These are phyloP conservation scores for Staphylotrichum longicolle DNA, from an alignment of 495 filamentous ascomycete species.

Conservation along the genomic window DNA sequence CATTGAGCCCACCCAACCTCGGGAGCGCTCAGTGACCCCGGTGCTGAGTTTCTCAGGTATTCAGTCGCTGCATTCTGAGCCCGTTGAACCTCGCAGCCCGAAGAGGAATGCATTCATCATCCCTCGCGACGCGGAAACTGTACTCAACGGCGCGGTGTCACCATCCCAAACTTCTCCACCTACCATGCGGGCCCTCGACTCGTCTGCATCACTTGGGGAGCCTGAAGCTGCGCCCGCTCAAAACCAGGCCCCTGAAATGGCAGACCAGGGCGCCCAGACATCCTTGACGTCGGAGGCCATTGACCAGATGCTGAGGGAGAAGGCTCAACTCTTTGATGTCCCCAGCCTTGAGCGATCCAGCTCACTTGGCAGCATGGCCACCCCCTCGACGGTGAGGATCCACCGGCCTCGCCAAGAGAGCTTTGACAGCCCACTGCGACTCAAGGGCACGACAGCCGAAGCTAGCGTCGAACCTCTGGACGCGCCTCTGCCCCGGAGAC, in stretches of 20 bases:
- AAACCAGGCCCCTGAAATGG: constrained; percentile 42
- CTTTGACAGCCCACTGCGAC: constrained; percentile 37
- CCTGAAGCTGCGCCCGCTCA: constrained; percentile 33
- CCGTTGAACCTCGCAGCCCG: constrained; percentile 47
- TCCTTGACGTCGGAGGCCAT: constrained; percentile 69
- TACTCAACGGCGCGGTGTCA: constrained; percentile 15
- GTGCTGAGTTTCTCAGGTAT: constrained; percentile 50
- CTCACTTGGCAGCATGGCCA: constrained; percentile 31
- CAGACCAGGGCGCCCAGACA: constrained; percentile 72
- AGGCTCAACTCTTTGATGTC: constrained; percentile 33
- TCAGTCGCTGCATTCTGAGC: constrained; percentile 50
- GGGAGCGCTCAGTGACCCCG: constrained; percentile 19
- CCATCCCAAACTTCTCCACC: no score
- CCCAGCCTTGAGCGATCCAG: constrained; percentile 26
- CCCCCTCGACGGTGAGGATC: constrained; percentile 36
- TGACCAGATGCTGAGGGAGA: constrained; percentile 59
- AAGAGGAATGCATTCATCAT: constrained; percentile 50
- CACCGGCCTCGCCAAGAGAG: constrained; percentile 41
- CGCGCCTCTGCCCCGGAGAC: constrained; percentile 45
- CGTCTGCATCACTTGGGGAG: constrained; percentile 26
- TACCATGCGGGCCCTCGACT: no score
- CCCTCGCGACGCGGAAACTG: constrained; percentile 37
- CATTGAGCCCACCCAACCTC: constrained; percentile 35
- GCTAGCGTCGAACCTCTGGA: constrained; percentile 24
- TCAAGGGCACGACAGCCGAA: constrained; percentile 36